These are phyloP conservation scores for Tolypocladium tundrense DNA, from an alignment of 2,329 filamentous ascomycete species.

Conservation along the genomic window DNA sequence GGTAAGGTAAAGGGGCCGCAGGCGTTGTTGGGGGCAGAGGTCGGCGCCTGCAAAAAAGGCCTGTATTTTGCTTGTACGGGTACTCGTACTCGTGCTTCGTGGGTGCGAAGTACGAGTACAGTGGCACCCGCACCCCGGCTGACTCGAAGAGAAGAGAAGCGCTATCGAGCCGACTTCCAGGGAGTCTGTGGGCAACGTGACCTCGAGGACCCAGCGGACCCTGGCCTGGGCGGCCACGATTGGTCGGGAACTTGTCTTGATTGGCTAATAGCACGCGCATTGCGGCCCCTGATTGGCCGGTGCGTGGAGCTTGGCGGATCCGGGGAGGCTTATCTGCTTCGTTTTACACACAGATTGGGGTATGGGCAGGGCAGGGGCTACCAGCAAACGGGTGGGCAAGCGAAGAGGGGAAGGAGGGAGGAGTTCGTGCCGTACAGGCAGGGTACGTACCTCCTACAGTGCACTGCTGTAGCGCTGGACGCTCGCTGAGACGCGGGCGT, in stretches of 20 bases:
- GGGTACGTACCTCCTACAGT: background rate
- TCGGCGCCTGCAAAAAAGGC: background rate
- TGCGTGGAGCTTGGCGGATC: background rate
- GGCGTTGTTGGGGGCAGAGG: background rate
- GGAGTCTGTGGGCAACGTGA: background rate
- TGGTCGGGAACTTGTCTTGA: conserved; percentile 3
- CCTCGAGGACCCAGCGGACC: conserved; percentile 1
- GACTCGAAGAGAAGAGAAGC: background rate
- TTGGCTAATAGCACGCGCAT: conserved; percentile 5
- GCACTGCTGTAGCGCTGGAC: background rate
- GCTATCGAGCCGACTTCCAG: background rate
- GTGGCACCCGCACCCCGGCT: background rate
- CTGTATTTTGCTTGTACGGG: background rate
- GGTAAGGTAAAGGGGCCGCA: conserved; percentile 1
- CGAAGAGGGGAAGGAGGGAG: background rate
- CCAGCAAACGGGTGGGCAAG: background rate
- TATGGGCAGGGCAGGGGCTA: background rate
- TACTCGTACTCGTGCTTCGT: background rate
- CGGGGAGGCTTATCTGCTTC: background rate
- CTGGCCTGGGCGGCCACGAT: conserved; percentile 1
- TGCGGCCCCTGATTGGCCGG: background rate
- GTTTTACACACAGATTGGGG: background rate
- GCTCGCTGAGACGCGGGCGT: background rate
- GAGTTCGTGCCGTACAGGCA: background rate
- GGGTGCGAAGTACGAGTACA: background rate